Evolutionary conservation across 108 stramenopile genomes (phyloP), one percentile per base, ranked within the genome.

Genomic region (Discostella stelligeroides): DNA sequence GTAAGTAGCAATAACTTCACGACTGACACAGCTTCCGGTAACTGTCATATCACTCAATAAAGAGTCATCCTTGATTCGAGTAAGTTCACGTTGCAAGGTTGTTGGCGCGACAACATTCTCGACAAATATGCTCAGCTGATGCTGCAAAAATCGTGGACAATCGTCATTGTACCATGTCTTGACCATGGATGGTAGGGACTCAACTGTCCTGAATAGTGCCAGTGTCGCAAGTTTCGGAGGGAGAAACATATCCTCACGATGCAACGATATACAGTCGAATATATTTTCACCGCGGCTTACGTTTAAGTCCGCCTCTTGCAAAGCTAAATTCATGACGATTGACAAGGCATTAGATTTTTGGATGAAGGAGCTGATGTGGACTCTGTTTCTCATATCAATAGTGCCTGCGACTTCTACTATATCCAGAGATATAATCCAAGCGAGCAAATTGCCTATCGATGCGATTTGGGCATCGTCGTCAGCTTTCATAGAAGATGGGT

Each of bases 141-240:
- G 48, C 27, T 73, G 66, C 37, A 69, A 73, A 49, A 76, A 82
- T 7, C 81, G 85, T 1, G 93, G 89, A 54, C 93, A 94, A 17
- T 81, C 67, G 50, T 88, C 81, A 64, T 88, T 88, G 85, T 83
- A 94, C 92, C 92, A 94, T 18, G 74, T 76, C 68, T 87, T 91
- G 49, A 81, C 79, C 53, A 94, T 59, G 0, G 86, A 82, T 10
- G 93, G 93, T 51, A 94, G 76, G 6, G 84, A 72, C 63, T 94
- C 90, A 43, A 89, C 65, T 0, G 88, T 90, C 15, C 85, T 81
- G 63, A 92, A 92, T 38, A 94, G 40, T 1, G 81, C 83, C 41
- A 84, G 55, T 20, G 79, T 75, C 21, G 92, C 76, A 38, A 94
- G 50, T 43, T 87, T 65, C 28, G 73, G 63, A 47, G 86, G 18